phyloP scores from a whole-genome alignment of 2,329 filamentous ascomycete species.

The Aspergillus fischeri region DNA sequence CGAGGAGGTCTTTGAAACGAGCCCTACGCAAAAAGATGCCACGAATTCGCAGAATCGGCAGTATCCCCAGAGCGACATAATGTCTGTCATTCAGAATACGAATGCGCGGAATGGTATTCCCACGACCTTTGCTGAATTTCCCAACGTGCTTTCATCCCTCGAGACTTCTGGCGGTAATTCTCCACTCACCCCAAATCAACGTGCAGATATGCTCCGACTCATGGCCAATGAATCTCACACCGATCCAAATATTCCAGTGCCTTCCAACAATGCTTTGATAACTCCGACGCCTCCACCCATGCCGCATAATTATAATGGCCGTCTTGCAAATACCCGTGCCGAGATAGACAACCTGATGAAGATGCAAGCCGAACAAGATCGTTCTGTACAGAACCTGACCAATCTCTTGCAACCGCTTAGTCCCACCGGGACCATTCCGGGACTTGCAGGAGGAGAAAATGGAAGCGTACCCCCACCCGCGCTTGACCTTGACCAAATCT shows the following conservation, averaged over 20 bases:
- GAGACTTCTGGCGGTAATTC: slow-evolving; percentile 41
- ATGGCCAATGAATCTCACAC: slow-evolving; percentile 46
- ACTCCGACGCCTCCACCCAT: slow-evolving; percentile 53
- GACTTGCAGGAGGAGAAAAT: slow-evolving; percentile 48
- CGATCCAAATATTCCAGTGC: slow-evolving; percentile 33
- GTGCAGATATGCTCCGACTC: slow-evolving; percentile 46
- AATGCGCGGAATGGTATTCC: slow-evolving; percentile 41
- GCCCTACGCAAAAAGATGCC: slow-evolving; percentile 24
- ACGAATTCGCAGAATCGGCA: slow-evolving; percentile 18
- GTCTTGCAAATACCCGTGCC: slow-evolving; percentile 62
- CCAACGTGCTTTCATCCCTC: slow-evolving; percentile 43
- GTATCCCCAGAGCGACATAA: slow-evolving; percentile 43
- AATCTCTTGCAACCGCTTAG: slow-evolving; percentile 73
- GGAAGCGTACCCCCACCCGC: slow-evolving; percentile 40
- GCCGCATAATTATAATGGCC: slow-evolving; percentile 45
- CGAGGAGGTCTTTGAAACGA: slow-evolving; percentile 44
- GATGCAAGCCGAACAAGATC: slow-evolving; percentile 73
- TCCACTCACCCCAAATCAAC: slow-evolving; percentile 42
- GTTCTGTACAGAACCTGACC: slow-evolving; percentile 70
- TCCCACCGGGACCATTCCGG: slow-evolving; percentile 73
- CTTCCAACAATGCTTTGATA: slow-evolving; percentile 54
- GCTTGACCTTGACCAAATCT: slow-evolving; percentile 56
- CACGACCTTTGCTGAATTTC: slow-evolving; percentile 40
- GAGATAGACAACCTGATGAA: slow-evolving; percentile 76
- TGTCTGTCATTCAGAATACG: slow-evolving; percentile 46